Percentiles rank a stretch among this genome's conserved stretches.
Evolutionary conservation across 192 early-diverging fungal genomes (phyloP).

Genomic region (Coemansia asiatica): DNA sequence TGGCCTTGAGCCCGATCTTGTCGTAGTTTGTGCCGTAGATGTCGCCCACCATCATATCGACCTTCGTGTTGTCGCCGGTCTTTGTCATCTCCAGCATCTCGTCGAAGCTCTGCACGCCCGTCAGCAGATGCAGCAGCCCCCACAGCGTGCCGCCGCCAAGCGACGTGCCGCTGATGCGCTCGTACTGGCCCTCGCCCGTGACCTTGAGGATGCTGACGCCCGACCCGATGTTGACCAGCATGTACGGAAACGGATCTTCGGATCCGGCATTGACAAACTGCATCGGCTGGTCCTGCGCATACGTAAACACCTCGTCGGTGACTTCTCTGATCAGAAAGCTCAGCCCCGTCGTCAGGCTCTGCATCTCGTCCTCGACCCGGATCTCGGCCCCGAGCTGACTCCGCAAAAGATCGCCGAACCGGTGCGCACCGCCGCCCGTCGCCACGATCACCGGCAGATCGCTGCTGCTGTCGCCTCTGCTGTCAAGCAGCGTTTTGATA

Average conservation of each 20-base stretch:
- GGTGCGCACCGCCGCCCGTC: constrained; percentile 86
- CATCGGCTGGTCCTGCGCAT: constrained; percentile 73
- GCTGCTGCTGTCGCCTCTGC: constrained; percentile 9
- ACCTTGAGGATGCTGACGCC: constrained; percentile 97
- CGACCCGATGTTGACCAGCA: constrained; percentile 97
- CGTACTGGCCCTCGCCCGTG: constrained; percentile 78
- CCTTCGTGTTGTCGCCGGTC: constrained; percentile 87
- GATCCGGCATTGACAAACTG: constrained; percentile 56
- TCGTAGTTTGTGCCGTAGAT: constrained; percentile 91
- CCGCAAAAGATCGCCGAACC: constrained; percentile 69
- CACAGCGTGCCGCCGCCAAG: constrained; percentile 96
- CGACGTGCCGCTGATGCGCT: constrained; percentile 85
- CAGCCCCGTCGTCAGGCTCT: constrained; percentile 77
- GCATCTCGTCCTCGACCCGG: constrained; percentile 92
- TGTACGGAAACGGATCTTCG: constrained; percentile 81
- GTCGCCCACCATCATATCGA: constrained; percentile 89
- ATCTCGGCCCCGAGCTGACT: constrained; percentile 70
- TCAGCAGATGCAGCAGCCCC: constrained; percentile 88
- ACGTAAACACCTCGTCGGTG: constrained; percentile 92
- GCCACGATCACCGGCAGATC: constrained; percentile 65
- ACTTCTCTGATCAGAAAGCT: constrained; percentile 93
- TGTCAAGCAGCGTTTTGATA: constrained; percentile 65
- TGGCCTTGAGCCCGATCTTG: constrained; percentile 89
- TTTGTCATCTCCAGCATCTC: constrained; percentile 85
- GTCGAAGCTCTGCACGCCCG: constrained; percentile 86